These are phyloP conservation scores for Torrubiella hemipterigena DNA, from an alignment of 2,329 filamentous ascomycete species.

Conservation along the genomic window DNA sequence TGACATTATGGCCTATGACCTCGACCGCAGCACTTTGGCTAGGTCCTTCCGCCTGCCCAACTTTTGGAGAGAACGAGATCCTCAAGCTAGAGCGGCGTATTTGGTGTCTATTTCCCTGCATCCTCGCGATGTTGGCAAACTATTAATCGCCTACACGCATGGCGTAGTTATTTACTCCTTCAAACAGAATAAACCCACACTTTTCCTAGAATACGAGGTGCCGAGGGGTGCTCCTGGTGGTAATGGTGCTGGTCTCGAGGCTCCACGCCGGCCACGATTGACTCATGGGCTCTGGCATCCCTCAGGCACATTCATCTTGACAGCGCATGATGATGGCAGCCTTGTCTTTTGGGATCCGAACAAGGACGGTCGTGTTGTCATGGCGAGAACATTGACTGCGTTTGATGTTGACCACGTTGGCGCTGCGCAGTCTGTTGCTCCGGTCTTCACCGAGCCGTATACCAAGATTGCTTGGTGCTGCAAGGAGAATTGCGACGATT, in stretches of 20 bases:
- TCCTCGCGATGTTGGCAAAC: slow-evolving; percentile 80
- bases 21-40: slow-evolving; percentile 63
- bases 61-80: slow-evolving; percentile 67
- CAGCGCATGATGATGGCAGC: slow-evolving; percentile 80
- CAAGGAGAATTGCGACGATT: slow-evolving; percentile 88
- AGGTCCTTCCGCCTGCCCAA: slow-evolving; percentile 74
- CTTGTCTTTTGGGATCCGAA: slow-evolving; percentile 88
- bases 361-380: slow-evolving; percentile 76
- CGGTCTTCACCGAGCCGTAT: slow-evolving; percentile 60
- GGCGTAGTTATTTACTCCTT: slow-evolving; percentile 88
- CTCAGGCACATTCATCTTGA: slow-evolving; percentile 79
- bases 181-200: slow-evolving; percentile 71
- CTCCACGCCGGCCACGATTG: slow-evolving; percentile 57
- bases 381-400: slow-evolving; percentile 70
- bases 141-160: slow-evolving; percentile 82
- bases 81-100: slow-evolving; percentile 44
- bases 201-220: slow-evolving; percentile 74
- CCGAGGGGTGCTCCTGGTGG: slow-evolving; percentile 76
- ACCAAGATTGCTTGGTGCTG: slow-evolving; percentile 83
- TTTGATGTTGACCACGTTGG: slow-evolving; percentile 60
- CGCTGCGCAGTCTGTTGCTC: slow-evolving; percentile 31
- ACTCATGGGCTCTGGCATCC: slow-evolving; percentile 90
- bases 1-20: slow-evolving; percentile 83
- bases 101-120: slow-evolving; percentile 76
- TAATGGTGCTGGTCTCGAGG: slow-evolving; percentile 51